Evolutionary conservation across 805 yeast species (phyloP), one percentile per base, ranked within the genome.

Genomic region (Tetrapisispora arboricola): DNA sequence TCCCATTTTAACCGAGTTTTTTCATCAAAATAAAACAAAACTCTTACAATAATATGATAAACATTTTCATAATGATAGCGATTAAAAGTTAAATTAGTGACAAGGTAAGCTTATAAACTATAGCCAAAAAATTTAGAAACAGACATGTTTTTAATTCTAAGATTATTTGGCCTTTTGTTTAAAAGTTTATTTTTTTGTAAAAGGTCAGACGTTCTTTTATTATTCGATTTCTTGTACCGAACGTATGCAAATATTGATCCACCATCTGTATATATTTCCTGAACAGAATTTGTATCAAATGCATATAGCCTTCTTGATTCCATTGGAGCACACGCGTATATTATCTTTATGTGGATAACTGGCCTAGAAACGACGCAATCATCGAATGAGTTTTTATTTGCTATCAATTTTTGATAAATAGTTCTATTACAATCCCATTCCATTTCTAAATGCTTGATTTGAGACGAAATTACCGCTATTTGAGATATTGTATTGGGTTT

Each of bases 61-160:
- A n/a, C n/a, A n/a, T n/a, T n/a, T n/a, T n/a, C n/a, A n/a, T n/a
- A n/a, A n/a, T n/a, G n/a, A n/a, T n/a, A n/a, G n/a, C n/a, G n/a
- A n/a, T n/a, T n/a, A n/a, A n/a, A n/a, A n/a, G n/a, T n/a, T n/a
- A n/a, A n/a, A n/a, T n/a, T n/a, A n/a, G n/a, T n/a, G n/a, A 18
- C 24, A 21, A 13, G 4, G 21, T 15, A 21, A 9, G 4, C 2
- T 32, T 34, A 34, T 4, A 34, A 11, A 6, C 25, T 34, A 16
- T n/a, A 34, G 11, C 37, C 37, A 34, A 34, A 34, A 15, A 34
- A 34, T 17, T 34, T 34, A 9, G 37, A 24, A 4, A 24, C 22
- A 9, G 37, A 21, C 16, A 24, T 22, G 16, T 34, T 34, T 10
- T 34, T 34, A 6, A 20, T 29, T 25, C 10, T 24, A 4, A 16